A percentile compares a stretch with the other conserved stretches of the same genome.
Evolutionary conservation across 2,329 filamentous ascomycete species (phyloP).

Genomic region (Penicillium sp.): DNA sequence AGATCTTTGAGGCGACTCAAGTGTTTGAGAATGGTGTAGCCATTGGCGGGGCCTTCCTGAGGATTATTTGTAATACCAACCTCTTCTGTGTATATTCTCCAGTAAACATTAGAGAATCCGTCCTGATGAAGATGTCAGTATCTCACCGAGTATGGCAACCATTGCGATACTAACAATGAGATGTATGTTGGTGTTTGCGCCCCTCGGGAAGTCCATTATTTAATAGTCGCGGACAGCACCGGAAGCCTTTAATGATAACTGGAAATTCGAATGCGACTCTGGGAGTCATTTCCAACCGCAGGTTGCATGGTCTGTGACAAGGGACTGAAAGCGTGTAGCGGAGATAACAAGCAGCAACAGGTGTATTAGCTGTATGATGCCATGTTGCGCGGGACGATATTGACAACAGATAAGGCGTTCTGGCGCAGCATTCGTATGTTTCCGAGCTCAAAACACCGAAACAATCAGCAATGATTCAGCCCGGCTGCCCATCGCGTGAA

Average conservation of each 20-base stretch:
- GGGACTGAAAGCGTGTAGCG: slow-evolving; percentile 17
- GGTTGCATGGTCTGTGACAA: slow-evolving; percentile 20
- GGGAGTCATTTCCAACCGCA: slow-evolving; percentile 38
- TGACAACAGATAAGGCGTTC: slow-evolving; percentile 6
- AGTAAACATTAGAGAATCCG: slow-evolving; percentile 45
- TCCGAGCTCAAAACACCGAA: not conserved
- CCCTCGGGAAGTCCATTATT: slow-evolving; percentile 48
- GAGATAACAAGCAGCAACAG: slow-evolving; percentile 19
- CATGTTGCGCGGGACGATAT: slow-evolving; percentile 13
- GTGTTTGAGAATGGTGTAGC: slow-evolving; percentile 40
- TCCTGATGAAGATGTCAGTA: slow-evolving; percentile 35
- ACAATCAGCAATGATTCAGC: not conserved
- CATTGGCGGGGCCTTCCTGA: slow-evolving; percentile 36
- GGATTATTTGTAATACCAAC: slow-evolving; percentile 30
- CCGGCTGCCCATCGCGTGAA: slow-evolving; percentile 6
- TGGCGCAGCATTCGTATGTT: slow-evolving; percentile 11
- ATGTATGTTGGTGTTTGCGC: slow-evolving; percentile 44
- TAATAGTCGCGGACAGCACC: slow-evolving; percentile 28
- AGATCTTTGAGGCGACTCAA: slow-evolving; percentile 42
- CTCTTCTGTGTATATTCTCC: slow-evolving; percentile 46
- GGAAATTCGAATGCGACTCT: slow-evolving; percentile 23
- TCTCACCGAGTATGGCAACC: not conserved
- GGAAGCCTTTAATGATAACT: slow-evolving; percentile 30
- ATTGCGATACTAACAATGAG: slow-evolving; percentile 38
- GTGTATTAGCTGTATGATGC: slow-evolving; percentile 18